A percentile compares a stretch with the other conserved stretches of the same genome.
Evolutionary conservation across 78 protist genomes (phyloP).

Genomic region (Dictyostelium firmibasis): DNA sequence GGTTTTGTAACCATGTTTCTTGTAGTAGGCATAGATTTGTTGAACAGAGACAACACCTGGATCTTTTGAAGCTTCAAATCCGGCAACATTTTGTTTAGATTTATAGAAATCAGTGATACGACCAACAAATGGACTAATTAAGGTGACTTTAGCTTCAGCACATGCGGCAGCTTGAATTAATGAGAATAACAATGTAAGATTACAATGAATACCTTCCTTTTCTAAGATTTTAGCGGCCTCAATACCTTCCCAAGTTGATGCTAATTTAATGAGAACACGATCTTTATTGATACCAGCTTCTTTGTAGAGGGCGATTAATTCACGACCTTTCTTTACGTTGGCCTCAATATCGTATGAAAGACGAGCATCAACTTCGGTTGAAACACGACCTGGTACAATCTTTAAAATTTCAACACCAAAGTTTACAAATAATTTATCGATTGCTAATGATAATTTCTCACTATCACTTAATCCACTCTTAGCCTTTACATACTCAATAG

Average conservation of each 20-base stretch:
- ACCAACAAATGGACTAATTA: conserved; percentile 98
- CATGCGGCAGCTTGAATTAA: conserved; percentile 96
- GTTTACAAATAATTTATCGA: conserved; percentile 89
- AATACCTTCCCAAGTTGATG: conserved; percentile 99
- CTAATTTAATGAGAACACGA: conserved; percentile 95
- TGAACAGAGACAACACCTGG: conserved; percentile 95
- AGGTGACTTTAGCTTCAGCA: conserved; percentile 95
- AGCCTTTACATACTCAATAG: conserved; percentile 83
- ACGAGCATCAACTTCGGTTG: conserved; percentile 97
- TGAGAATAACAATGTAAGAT: conserved; percentile 95
- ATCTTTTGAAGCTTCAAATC: conserved; percentile 84
- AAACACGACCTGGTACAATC: conserved; percentile 97
- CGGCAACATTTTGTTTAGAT: conserved; percentile 44
- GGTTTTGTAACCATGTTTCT: conserved; percentile 94
- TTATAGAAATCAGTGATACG: conserved; percentile 95
- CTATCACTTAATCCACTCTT: background rate
- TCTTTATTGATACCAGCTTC: conserved; percentile 88
- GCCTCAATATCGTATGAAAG: conserved; percentile 94
- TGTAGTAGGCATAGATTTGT: conserved; percentile 94
- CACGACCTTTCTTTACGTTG: conserved; percentile 91
- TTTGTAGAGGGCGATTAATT: conserved; percentile 91
- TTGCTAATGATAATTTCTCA: conserved; percentile 76
- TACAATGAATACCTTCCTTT: conserved; percentile 95
- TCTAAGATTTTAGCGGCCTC: conserved; percentile 93
- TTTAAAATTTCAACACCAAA: conserved; percentile 97